Evolutionary conservation across 306 rosid species (phyloP).

Genomic region (Senna tora): DNA sequence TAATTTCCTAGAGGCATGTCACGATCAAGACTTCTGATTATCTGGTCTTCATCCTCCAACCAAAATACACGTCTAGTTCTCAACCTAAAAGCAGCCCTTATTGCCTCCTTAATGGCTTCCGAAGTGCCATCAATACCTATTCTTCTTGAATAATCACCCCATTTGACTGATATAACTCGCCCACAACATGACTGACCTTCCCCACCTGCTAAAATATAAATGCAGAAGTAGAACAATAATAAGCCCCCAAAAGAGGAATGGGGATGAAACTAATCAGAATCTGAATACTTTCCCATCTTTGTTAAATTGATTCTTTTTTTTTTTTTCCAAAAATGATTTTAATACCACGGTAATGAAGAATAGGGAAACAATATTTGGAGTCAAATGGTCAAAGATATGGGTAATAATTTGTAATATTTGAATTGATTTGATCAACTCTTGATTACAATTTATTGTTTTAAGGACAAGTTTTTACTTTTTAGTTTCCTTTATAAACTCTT

Average conservation of each 20-base stretch:
- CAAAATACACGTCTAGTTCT: conserved; percentile 93
- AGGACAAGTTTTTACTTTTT: too few relatives aligned
- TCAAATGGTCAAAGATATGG: too few relatives aligned
- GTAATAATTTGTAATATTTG: too few relatives aligned
- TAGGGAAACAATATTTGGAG: too few relatives aligned
- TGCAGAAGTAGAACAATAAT: conserved; percentile 26
- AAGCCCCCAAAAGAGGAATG: not conserved
- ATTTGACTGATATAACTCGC: conserved; percentile 90
- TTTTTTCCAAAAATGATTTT: not conserved
- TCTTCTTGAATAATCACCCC: conserved; percentile 90
- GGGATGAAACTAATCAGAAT: not conserved
- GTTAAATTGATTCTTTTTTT: not conserved
- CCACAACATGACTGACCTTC: conserved; percentile 82
- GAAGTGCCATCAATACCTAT: conserved; percentile 88
- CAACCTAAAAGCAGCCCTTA: conserved; percentile 85
- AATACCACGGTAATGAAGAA: not conserved
- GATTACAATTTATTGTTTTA: too few relatives aligned
- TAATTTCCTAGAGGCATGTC: conserved; percentile 96
- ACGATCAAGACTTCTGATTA: conserved; percentile 87
- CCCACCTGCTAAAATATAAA: conserved; percentile 56
- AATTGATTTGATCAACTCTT: too few relatives aligned
- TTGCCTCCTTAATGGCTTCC: conserved; percentile 92
- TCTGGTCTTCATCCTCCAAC: conserved; percentile 97
- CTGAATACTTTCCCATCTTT: not conserved
- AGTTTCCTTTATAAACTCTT: too few relatives aligned